These are phyloP conservation scores for Cucurbita moschata DNA, from an alignment of 306 rosid species.

Conservation along the genomic window DNA sequence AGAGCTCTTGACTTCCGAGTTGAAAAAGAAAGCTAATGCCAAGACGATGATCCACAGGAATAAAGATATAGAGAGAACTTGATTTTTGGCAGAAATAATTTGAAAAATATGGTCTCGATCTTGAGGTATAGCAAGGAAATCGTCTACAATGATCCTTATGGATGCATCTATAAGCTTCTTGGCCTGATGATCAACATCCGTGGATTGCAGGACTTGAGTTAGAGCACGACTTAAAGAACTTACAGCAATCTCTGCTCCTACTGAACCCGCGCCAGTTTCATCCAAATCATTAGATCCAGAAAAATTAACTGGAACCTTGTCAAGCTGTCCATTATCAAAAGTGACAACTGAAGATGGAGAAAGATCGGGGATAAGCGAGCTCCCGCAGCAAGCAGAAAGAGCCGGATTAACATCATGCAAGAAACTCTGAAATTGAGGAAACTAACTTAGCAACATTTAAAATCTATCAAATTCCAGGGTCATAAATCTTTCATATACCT, in stretches of 20 bases:
- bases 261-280: background rate
- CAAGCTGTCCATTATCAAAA: background rate
- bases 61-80: slow-evolving; percentile 15
- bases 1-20: slow-evolving; percentile 16
- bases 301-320: background rate
- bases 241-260: slow-evolving; percentile 25
- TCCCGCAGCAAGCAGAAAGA: background rate
- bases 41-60: slow-evolving; percentile 34
- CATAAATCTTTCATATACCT: background rate
- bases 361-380: background rate
- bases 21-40: slow-evolving; percentile 16
- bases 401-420: slow-evolving; percentile 2
- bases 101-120: slow-evolving; percentile 18
- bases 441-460: background rate
- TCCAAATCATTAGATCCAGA: background rate
- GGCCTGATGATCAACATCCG: slow-evolving; percentile 19
- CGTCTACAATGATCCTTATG: slow-evolving; percentile 25
- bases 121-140: slow-evolving; percentile 16
- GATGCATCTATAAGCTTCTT: slow-evolving; percentile 40
- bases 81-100: slow-evolving; percentile 17
- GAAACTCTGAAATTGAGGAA: slow-evolving; percentile 10
- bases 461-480: background rate
- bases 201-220: slow-evolving; percentile 20
- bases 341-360: background rate
- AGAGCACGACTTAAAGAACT: slow-evolving; percentile 19